These are phyloP conservation scores for Vanderwaltozyma yarrowii DNA, from an alignment of 805 yeast species.

Conservation along the genomic window DNA sequence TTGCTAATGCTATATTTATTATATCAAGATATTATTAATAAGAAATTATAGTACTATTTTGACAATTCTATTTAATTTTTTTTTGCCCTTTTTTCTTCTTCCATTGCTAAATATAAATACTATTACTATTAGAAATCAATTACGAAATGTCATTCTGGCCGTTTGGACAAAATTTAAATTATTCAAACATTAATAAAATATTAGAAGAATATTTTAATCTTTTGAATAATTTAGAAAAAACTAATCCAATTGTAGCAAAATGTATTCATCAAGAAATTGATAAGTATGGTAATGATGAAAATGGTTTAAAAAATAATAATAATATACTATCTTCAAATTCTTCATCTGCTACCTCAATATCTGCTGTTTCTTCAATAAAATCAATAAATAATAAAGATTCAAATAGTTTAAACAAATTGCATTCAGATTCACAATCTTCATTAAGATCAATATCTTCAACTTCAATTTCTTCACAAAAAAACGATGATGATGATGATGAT, in stretches of 20 bases:
- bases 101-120: too few species aligned
- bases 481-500: not conserved
- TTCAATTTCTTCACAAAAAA: not conserved
- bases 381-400: not conserved
- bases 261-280: constrained; percentile 3
- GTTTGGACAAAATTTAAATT: constrained; percentile 23
- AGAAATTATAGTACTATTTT: too few species aligned
- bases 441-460: not conserved
- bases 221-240: constrained; percentile 18
- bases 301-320: not conserved
- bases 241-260: constrained; percentile 10
- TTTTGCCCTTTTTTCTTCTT: too few species aligned
- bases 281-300: not conserved
- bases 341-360: not conserved
- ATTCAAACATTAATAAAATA: constrained; percentile 31
- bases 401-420: not conserved
- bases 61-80: too few species aligned
- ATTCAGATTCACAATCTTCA: not conserved
- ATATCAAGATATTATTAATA: too few species aligned
- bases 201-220: constrained; percentile 32
- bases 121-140: too few species aligned
- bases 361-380: not conserved
- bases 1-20: too few species aligned
- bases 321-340: not conserved
- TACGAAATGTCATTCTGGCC: constrained; percentile 36